Evolutionary conservation across 2,329 filamentous ascomycete genomes (phyloP).

Genomic region (Aspergillus fumigatiaffinis): DNA sequence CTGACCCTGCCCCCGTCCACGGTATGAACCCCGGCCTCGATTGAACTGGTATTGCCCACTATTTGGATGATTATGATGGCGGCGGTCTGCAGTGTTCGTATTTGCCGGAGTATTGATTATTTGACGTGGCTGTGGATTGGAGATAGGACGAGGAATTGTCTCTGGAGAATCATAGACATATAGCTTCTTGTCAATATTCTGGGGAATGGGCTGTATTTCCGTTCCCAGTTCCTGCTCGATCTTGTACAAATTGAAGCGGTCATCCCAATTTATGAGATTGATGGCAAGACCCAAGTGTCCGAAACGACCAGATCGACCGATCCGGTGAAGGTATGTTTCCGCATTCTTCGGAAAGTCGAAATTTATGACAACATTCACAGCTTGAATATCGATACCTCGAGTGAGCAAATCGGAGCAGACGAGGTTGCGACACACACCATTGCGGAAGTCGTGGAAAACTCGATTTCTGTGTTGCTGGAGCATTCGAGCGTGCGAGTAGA

Average conservation of each 20-base stretch:
- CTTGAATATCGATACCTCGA: constrained; percentile 98
- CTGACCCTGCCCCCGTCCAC: constrained; percentile 42
- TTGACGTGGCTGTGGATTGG: constrained; percentile 45
- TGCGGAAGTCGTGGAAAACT: constrained; percentile 98
- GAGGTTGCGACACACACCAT: constrained; percentile 94
- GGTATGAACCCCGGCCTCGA: constrained; percentile 40
- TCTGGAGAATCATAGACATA: constrained; percentile 98
- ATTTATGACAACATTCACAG: constrained; percentile 99
- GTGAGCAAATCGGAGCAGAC: constrained; percentile 97
- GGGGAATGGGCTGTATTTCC: constrained; percentile 94
- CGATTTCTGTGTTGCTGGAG: constrained; percentile 94
- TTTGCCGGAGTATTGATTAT: constrained; percentile 16
- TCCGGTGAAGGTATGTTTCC: constrained; percentile 96
- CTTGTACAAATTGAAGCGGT: constrained; percentile 97
- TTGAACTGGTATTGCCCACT: constrained; percentile 36
- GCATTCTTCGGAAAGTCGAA: constrained; percentile 99
- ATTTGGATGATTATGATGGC: constrained; percentile 32
- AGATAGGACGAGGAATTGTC: constrained; percentile 80
- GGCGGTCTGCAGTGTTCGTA: constrained; percentile 30
- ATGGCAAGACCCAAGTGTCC: constrained; percentile 96
- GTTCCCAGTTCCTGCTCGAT: constrained; percentile 97
- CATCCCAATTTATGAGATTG: constrained; percentile 99
- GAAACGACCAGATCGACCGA: constrained; percentile 94
- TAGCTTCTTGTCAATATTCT: constrained; percentile 91
- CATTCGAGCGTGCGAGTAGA: constrained; percentile 99